These are phyloP conservation scores for Lachancea lanzarotensis DNA, from an alignment of 805 yeast species.

Conservation along the genomic window DNA sequence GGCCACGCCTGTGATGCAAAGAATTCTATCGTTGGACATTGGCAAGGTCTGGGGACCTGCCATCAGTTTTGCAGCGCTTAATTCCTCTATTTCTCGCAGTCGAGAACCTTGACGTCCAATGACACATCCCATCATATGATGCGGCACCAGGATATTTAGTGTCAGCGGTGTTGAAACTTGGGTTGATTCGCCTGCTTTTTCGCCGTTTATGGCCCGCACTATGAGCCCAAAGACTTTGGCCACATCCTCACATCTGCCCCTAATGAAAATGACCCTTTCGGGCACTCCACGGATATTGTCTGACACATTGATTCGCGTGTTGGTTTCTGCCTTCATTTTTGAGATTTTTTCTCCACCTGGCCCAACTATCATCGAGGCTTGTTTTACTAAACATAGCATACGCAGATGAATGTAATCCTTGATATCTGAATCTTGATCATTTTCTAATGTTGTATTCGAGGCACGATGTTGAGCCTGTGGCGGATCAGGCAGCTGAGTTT, in stretches of 20 bases:
- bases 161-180: constrained; percentile 52
- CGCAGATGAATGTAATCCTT: constrained; percentile 62
- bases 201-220: constrained; percentile 47
- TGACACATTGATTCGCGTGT: constrained; percentile 61
- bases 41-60: constrained; percentile 72
- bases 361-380: constrained; percentile 71
- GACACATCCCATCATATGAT: constrained; percentile 70
- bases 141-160: constrained; percentile 63
- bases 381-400: constrained; percentile 68
- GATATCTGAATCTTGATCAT: constrained; percentile 33
- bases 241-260: constrained; percentile 70
- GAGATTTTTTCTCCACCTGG: constrained; percentile 71
- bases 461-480: no score
- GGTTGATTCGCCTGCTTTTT: constrained; percentile 48
- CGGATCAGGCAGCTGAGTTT: no score
- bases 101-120: constrained; percentile 72
- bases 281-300: constrained; percentile 66
- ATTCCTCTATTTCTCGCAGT: constrained; percentile 75
- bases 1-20: constrained; percentile 69
- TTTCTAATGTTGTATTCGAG: background rate
- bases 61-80: constrained; percentile 67
- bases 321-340: constrained; percentile 55
- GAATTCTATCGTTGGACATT: constrained; percentile 67
- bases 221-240: constrained; percentile 78
- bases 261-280: constrained; percentile 66